phyloP scores from a whole-genome alignment of 495 filamentous ascomycete genomes.

The Ramalina intermedia region DNA sequence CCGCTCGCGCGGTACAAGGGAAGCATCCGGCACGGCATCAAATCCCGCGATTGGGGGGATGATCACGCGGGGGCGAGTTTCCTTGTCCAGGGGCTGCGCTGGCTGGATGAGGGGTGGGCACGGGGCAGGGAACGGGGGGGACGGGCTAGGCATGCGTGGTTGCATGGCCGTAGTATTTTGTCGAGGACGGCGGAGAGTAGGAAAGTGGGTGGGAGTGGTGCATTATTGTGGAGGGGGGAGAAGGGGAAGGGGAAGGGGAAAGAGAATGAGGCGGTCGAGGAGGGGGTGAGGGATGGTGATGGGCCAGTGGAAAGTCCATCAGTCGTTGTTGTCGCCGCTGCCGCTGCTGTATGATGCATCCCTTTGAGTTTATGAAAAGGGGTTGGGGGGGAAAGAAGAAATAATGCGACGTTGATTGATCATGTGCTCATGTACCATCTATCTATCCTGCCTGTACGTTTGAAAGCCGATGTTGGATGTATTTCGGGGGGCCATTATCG shows the following conservation, averaged over 20 bases:
- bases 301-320: not conserved
- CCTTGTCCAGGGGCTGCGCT: conserved; percentile 61
- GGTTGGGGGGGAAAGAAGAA: too few relatives aligned
- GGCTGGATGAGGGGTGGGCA: conserved; percentile 58
- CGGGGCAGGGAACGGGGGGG: conserved; percentile 52
- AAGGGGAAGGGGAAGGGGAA: not conserved
- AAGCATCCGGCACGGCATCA: conserved; percentile 61
- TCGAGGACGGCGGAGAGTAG: too few relatives aligned
- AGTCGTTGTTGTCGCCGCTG: too few relatives aligned
- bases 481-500: too few relatives aligned
- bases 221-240: too few relatives aligned
- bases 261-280: not conserved
- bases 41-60: conserved; percentile 54
- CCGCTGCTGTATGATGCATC: too few relatives aligned
- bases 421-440: too few relatives aligned
- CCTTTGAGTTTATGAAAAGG: too few relatives aligned
- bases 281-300: not conserved
- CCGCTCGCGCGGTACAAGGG: conserved; percentile 59
- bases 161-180: conserved; percentile 15
- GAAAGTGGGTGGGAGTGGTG: not conserved
- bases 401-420: too few relatives aligned
- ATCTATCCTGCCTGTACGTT: too few relatives aligned
- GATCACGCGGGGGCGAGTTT: conserved; percentile 82
- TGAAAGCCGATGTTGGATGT: too few relatives aligned
- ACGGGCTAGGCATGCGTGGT: conserved; percentile 44